Percentiles rank a stretch among this genome's conserved stretches.
These are phyloP conservation scores for Avena atlantica DNA, from an alignment of 176 grass and related monocot genomes.

Conservation along the genomic window DNA sequence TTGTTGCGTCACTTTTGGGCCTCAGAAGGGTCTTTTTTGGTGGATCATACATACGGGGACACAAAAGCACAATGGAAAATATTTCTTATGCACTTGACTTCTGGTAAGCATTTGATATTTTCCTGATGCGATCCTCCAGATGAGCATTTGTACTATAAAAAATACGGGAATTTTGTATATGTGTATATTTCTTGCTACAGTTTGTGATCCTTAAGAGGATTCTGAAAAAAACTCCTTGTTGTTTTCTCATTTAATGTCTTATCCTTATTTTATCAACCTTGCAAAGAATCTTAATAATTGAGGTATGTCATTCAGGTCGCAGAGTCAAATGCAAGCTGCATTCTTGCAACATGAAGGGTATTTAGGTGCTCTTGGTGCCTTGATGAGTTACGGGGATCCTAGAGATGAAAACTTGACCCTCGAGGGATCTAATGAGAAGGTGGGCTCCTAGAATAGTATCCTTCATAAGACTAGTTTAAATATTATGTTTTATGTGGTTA, in stretches of 20 bases:
- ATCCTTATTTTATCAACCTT: conserved; percentile 33
- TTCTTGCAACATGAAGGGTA: conserved; percentile 96
- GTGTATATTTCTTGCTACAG: conserved; percentile 19
- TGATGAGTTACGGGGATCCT: conserved; percentile 77
- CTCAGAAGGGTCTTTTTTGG: conserved; percentile 93
- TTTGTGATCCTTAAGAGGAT: conserved; percentile 8
- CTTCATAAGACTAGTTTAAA: not conserved
- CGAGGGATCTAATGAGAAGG: conserved; percentile 54
- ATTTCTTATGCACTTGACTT: conserved; percentile 95
- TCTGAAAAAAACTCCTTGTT: not conserved
- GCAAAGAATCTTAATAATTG: conserved; percentile 39
- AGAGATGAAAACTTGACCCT: conserved; percentile 47
- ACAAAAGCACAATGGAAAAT: conserved; percentile 94
- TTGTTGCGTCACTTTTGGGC: conserved; percentile 93
- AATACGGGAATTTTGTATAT: not conserved
- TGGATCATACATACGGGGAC: conserved; percentile 96
- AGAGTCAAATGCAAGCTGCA: conserved; percentile 93
- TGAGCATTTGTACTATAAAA: conserved; percentile 5
- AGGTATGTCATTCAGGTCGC: conserved; percentile 75
- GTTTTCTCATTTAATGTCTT: conserved; percentile 6
- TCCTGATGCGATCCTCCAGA: not conserved
- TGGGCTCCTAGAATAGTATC: conserved; percentile 35
- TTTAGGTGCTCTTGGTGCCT: conserved; percentile 93
- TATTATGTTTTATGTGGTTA: not conserved
- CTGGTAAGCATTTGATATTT: conserved; percentile 61